Percentiles rank a stretch among this genome's conserved stretches.
These are phyloP conservation scores for Podila epigama DNA, from an alignment of 192 early-diverging fungal genomes.

Conservation along the genomic window DNA sequence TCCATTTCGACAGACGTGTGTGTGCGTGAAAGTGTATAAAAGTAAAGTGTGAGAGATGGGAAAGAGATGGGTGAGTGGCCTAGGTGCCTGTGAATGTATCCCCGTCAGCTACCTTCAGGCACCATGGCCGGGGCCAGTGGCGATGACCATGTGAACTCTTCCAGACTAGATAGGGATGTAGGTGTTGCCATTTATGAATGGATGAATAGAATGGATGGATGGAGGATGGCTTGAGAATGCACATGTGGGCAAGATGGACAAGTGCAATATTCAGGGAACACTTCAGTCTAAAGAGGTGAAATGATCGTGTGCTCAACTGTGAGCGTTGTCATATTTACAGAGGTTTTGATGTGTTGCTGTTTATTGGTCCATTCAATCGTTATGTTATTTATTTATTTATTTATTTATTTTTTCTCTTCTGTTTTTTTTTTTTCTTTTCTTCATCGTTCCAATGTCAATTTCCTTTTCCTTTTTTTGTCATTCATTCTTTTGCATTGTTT, in stretches of 20 bases:
- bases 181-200: slow-evolving; percentile 10
- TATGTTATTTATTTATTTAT: too few species aligned
- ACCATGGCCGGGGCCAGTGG: slow-evolving; percentile 33
- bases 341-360: too few species aligned
- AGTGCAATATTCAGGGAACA: neutral
- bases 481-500: slow-evolving; percentile 6
- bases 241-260: neutral
- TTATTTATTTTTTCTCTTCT: neutral
- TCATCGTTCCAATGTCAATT: neutral
- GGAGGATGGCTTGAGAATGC: neutral
- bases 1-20: too few species aligned
- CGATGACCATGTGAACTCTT: slow-evolving; percentile 35
- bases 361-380: too few species aligned
- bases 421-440: slow-evolving; percentile 2
- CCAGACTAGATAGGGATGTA: slow-evolving; percentile 36
- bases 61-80: neutral
- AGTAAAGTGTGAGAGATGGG: neutral
- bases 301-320: neutral
- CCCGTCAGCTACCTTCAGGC: slow-evolving; percentile 40
- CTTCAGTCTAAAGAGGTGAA: neutral
- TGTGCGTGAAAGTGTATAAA: too few species aligned
- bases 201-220: neutral
- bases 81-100: too few species aligned
- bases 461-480: neutral
- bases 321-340: neutral